phyloP scores from a whole-genome alignment of 495 filamentous ascomycete species.

The Podospora pseudopauciseta region DNA sequence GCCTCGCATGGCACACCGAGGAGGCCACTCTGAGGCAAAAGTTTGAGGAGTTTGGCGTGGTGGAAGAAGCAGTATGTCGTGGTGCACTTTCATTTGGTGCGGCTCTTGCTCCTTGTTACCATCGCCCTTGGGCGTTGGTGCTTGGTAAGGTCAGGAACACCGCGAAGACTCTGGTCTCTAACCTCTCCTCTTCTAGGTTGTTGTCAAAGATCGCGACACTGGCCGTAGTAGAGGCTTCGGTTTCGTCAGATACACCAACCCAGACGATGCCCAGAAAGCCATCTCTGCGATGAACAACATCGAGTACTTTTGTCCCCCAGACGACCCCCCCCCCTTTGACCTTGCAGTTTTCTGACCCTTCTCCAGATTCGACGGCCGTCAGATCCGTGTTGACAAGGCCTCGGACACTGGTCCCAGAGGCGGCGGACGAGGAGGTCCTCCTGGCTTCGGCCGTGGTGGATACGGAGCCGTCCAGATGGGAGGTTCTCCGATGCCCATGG shows the following conservation, averaged over 20 bases:
- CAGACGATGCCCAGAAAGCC: constrained; percentile 78
- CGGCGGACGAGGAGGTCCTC: constrained; percentile 44
- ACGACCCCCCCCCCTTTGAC: not conserved
- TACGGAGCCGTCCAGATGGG: constrained; percentile 26
- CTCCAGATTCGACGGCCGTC: constrained; percentile 87
- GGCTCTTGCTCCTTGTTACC: constrained; percentile 3
- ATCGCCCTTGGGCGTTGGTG: not conserved
- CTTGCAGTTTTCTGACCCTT: constrained; percentile 16
- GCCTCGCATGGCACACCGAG: constrained; percentile 97
- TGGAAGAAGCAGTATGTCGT: constrained; percentile 89
- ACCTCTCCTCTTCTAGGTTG: constrained; percentile 58
- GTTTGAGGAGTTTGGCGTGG: constrained; percentile 81
- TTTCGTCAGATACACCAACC: constrained; percentile 82
- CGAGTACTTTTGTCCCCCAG: constrained; percentile 57
- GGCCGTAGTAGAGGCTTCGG: constrained; percentile 95
- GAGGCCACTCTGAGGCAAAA: constrained; percentile 75
- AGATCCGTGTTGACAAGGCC: constrained; percentile 94
- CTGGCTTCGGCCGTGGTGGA: constrained; percentile 34
- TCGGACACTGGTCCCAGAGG: constrained; percentile 68
- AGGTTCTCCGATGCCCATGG: constrained; percentile 27
- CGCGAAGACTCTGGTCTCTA: constrained; percentile 14
- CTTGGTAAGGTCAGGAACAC: not conserved
- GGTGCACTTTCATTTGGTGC: constrained; percentile 20
- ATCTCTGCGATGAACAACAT: constrained; percentile 86
- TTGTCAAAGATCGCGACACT: constrained; percentile 97